A percentile compares a stretch with the other conserved stretches of the same genome.
These are phyloP conservation scores for Talaromyces amestolkiae DNA, from an alignment of 2,329 filamentous ascomycete genomes.

Conservation along the genomic window DNA sequence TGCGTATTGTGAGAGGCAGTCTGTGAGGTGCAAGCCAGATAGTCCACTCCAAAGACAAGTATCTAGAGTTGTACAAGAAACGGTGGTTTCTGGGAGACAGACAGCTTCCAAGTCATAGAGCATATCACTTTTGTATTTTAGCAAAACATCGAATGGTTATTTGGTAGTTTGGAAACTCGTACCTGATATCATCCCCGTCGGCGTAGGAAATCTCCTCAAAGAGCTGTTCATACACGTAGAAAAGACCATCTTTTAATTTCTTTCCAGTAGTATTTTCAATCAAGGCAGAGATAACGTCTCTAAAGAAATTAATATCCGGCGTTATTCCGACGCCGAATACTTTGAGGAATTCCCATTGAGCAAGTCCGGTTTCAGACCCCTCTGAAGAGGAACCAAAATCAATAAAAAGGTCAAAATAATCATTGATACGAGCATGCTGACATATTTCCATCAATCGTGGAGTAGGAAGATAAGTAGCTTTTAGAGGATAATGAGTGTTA, in stretches of 20 bases:
- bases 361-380: not conserved
- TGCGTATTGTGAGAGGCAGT: not conserved
- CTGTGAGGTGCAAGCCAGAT: not conserved
- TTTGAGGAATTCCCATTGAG: conserved; percentile 3
- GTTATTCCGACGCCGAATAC: not conserved
- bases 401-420: conserved; percentile 4
- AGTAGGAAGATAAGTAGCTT: conserved; percentile 1
- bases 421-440: not conserved
- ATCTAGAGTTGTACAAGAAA: not conserved
- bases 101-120: not conserved
- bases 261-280: not conserved
- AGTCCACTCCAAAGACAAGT: not conserved
- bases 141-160: not conserved
- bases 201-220: not conserved
- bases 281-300: not conserved
- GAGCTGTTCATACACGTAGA: not conserved
- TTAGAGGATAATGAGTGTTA: not conserved
- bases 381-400: not conserved
- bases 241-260: not conserved
- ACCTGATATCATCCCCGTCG: not conserved
- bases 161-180: not conserved
- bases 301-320: conserved; percentile 6
- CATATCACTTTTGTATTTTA: not conserved
- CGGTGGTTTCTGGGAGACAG: not conserved
- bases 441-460: not conserved